These are phyloP conservation scores for Phlyctochytrium bullatum DNA, from an alignment of 192 early-diverging fungal species.

Conservation along the genomic window DNA sequence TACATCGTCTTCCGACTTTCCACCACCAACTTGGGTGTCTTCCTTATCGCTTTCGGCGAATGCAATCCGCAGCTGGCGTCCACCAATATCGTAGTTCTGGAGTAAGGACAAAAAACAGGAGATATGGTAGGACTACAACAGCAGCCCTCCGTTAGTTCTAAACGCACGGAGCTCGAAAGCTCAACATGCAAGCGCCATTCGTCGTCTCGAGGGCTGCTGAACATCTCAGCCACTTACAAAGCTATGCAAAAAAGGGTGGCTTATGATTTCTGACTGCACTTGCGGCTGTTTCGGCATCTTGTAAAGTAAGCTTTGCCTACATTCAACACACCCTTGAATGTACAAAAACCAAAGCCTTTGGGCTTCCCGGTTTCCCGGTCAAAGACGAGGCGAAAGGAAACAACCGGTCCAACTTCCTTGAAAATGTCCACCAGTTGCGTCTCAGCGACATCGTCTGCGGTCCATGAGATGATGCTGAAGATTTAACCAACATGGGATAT, in stretches of 20 bases:
- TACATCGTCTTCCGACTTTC: slow-evolving; percentile 3
- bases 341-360: slow-evolving; percentile 94
- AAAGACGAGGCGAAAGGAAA: slow-evolving; percentile 75
- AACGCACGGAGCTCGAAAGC: no score
- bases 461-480: background rate
- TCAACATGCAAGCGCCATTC: no score
- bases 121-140: slow-evolving; percentile 14
- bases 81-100: slow-evolving; percentile 86
- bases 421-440: slow-evolving; percentile 91
- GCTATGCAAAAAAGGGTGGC: background rate
- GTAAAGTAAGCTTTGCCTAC: no score
- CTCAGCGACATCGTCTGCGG: slow-evolving; percentile 78
- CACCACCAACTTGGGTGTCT: slow-evolving; percentile 23
- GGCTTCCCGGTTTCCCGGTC: slow-evolving; percentile 84
- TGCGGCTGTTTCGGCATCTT: slow-evolving; percentile 85
- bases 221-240: background rate
- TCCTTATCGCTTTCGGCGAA: slow-evolving; percentile 83
- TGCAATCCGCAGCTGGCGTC: slow-evolving; percentile 85
- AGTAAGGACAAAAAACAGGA: slow-evolving; percentile 44
- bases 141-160: no score
- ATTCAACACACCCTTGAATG: slow-evolving; percentile 66
- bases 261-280: slow-evolving; percentile 82
- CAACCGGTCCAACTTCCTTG: slow-evolving; percentile 80
- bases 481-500: slow-evolving; percentile 37
- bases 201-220: background rate